Evolutionary conservation across 805 yeast genomes (phyloP).

Genomic region (Candida broadrunensis): DNA sequence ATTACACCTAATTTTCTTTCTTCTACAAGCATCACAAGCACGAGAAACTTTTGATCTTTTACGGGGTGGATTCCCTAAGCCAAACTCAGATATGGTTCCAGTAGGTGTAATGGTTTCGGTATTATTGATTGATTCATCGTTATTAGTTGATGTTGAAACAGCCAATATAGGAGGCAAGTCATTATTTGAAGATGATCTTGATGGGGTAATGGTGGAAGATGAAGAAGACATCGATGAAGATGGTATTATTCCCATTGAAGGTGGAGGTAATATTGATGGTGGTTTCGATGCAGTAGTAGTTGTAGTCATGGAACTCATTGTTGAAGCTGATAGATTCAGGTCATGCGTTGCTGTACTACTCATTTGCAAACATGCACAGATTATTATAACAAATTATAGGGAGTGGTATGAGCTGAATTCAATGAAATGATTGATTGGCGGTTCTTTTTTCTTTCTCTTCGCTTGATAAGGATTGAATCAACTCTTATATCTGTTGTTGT

Average conservation of each 20-base stretch:
- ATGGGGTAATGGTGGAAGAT: not conserved
- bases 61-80: conserved; percentile 28
- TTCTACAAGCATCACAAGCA: conserved; percentile 78
- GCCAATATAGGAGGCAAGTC: not conserved
- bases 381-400: too few relatives aligned
- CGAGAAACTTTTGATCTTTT: conserved; percentile 72
- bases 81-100: not conserved
- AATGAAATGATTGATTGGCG: too few relatives aligned
- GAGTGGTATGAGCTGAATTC: too few relatives aligned
- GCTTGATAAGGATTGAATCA: too few relatives aligned
- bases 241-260: not conserved
- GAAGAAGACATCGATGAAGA: not conserved
- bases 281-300: not conserved
- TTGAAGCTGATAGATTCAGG: not conserved
- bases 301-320: not conserved
- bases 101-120: not conserved
- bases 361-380: too few relatives aligned
- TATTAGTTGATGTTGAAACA: not conserved
- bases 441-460: too few relatives aligned
- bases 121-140: not conserved
- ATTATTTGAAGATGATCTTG: not conserved
- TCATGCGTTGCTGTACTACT: not conserved
- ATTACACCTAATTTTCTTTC: conserved; percentile 71
- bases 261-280: not conserved
- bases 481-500: too few relatives aligned